Conservation (phyloP, 352 stramenopile genomes). For the Pythium insidiosum region DNA sequence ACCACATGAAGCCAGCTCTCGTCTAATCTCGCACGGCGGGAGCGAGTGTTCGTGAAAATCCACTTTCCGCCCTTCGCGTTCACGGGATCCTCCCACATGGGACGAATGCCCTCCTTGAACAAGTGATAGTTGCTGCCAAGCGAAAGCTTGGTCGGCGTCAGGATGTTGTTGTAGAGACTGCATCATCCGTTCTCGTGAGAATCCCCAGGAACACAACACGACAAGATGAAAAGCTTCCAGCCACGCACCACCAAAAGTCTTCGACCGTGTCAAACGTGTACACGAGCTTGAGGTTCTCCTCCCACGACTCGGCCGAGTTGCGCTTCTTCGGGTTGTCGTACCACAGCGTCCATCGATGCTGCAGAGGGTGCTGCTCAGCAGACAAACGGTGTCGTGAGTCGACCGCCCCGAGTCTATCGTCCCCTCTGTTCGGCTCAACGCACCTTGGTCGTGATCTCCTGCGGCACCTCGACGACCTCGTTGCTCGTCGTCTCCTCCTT, state of each 20-base stretch:
- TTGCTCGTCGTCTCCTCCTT: conserved; percentile 10
- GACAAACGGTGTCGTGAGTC: conserved; percentile 14
- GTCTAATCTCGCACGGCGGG: conserved; percentile 88
- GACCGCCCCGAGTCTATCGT: not conserved
- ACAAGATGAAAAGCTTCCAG: not conserved
- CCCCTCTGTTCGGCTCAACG: not conserved
- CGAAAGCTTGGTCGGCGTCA: conserved; percentile 82
- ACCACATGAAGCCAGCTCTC: conserved; percentile 96
- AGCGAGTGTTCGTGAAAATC: conserved; percentile 94
- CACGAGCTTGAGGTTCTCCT: conserved; percentile 89
- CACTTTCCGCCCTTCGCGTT: conserved; percentile 96
- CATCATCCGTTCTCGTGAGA: not conserved
- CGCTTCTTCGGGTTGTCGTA: conserved; percentile 89
- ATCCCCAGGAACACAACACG: not conserved
- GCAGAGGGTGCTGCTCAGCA: conserved; percentile 59
- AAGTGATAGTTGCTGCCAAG: conserved; percentile 96
- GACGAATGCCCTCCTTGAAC: conserved; percentile 94
- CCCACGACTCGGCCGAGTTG: conserved; percentile 80
- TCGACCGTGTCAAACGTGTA: conserved; percentile 94
- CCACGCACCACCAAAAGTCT: conserved; percentile 92
- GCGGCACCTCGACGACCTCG: conserved; percentile 24
- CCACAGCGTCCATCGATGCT: conserved; percentile 86
- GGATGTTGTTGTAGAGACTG: conserved; percentile 93
- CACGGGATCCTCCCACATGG: conserved; percentile 96
- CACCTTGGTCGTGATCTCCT: conserved; percentile 59